Conservation (phyloP, 2,329 filamentous ascomycete species). For the Nigrospora osmanthi region DNA sequence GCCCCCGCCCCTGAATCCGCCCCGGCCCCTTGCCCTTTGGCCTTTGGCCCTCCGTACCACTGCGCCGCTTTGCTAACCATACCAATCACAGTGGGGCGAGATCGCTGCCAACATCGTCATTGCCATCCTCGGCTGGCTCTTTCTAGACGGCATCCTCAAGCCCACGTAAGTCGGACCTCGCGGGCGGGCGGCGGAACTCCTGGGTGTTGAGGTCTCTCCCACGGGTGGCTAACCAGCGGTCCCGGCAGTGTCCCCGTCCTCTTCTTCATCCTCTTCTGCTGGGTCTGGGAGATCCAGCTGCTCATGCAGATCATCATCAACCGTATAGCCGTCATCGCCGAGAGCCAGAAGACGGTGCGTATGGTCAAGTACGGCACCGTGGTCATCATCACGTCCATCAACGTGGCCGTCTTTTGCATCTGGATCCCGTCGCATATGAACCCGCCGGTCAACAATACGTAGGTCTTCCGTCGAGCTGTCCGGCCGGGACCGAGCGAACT, state of each 20-base stretch:
- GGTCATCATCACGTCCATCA: constrained; percentile 37
- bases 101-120: constrained; percentile 29
- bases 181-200: constrained; percentile 4
- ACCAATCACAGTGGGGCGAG: constrained; percentile 26
- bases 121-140: constrained; percentile 29
- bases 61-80: too few relatives aligned
- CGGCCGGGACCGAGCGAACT: not conserved
- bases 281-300: constrained; percentile 39
- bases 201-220: too few relatives aligned
- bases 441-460: constrained; percentile 28
- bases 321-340: constrained; percentile 38
- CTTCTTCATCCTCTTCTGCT: constrained; percentile 28
- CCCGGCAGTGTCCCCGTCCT: constrained; percentile 13
- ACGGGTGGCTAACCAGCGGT: too few relatives aligned
- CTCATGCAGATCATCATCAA: constrained; percentile 49
- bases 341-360: constrained; percentile 25
- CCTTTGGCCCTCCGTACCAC: too few relatives aligned
- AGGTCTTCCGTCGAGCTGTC: constrained; percentile 6
- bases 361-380: constrained; percentile 38
- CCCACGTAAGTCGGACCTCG: constrained; percentile 15
- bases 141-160: constrained; percentile 24
- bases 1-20: too few relatives aligned
- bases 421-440: constrained; percentile 40
- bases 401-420: constrained; percentile 43
- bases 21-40: too few relatives aligned